A percentile compares a stretch with the other conserved stretches of the same genome.
phyloP scores from a whole-genome alignment of 345 rosid genomes.

The Aegle marmelos region DNA sequence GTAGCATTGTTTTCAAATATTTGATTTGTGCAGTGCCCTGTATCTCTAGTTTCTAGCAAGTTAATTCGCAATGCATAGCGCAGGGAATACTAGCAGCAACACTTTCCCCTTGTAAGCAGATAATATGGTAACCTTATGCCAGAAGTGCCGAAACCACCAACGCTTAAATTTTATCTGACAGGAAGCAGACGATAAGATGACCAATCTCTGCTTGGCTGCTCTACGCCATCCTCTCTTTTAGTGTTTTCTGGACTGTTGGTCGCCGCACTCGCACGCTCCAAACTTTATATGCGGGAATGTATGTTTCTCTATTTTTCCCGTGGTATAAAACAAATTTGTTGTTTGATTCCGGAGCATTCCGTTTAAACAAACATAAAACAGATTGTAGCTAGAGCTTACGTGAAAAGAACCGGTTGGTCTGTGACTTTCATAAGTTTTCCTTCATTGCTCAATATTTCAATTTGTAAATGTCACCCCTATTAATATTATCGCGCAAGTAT shows the following conservation, averaged over 20 bases:
- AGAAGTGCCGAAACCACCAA: background rate
- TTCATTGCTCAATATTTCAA: background rate
- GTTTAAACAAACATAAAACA: background rate
- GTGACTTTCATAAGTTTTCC: background rate
- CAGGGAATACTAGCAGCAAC: background rate
- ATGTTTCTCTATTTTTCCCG: background rate
- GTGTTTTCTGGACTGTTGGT: background rate
- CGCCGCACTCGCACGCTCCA: background rate
- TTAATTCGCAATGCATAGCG: background rate
- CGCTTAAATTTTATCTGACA: background rate
- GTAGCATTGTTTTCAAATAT: background rate
- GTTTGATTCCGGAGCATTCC: background rate
- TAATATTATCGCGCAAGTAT: no score
- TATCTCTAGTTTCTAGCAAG: no score
- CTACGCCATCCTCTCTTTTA: background rate
- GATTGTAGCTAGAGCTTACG: no score
- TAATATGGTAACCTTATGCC: no score
- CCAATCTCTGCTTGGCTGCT: background rate
- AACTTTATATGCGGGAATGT: no score
- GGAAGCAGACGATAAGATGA: no score
- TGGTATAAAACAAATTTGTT: no score
- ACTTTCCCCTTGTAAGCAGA: no score
- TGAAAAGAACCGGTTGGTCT: background rate
- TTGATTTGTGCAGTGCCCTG: background rate
- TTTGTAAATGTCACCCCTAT: background rate